Evolutionary conservation across 768 basidiomycete species (phyloP), one percentile per base, ranked within the genome.

Genomic region (Plicaturopsis crispa): DNA sequence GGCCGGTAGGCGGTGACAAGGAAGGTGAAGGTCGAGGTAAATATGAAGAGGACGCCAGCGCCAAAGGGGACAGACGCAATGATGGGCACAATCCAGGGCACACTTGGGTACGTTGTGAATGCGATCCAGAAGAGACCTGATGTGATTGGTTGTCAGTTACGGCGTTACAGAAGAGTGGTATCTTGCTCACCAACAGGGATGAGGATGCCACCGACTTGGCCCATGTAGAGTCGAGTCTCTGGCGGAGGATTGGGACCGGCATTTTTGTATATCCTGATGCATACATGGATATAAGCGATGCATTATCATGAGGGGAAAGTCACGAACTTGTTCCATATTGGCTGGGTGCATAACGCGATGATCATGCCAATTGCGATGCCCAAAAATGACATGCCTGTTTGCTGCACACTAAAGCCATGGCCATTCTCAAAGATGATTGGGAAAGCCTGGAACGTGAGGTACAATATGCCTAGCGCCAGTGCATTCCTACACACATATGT

Each of bases 11-110:
- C 66, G 14, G 66, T 63, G 14, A 74, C 73, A 35, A 74, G 61
- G 49, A 69, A 75, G 53, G 68, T 80, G 58, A 84, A 84, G 3
- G 75, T 75, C 6, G 73, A 72, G 1, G 78, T 78, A 60, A 82
- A 89, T 30, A 78, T 74, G 45, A 74, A 84, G 49, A 80, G 84
- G 1, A 71, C 61, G 17, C 75, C 74, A 43, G 78, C 42, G 1
- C 69, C 64, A 3, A 56, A 63, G 40, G 73, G 50, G 44, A 73
- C 63, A 12, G 69, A 69, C 5, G 59, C 63, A 39, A 67, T 66
- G 70, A 69, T 71, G 40, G 66, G 70, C 0, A 75, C 66, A 5
- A 66, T 68, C 48, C 26, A 28, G 14, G 69, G 76, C 0, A 78
- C 69, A 8, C 52, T 49, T 1, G 51, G 46, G 50, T 73, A 71